A percentile compares a stretch with the other conserved stretches of the same genome.
These are phyloP conservation scores for Rostrohypoxylon terebratum DNA, from an alignment of 495 filamentous ascomycete species.

Conservation along the genomic window DNA sequence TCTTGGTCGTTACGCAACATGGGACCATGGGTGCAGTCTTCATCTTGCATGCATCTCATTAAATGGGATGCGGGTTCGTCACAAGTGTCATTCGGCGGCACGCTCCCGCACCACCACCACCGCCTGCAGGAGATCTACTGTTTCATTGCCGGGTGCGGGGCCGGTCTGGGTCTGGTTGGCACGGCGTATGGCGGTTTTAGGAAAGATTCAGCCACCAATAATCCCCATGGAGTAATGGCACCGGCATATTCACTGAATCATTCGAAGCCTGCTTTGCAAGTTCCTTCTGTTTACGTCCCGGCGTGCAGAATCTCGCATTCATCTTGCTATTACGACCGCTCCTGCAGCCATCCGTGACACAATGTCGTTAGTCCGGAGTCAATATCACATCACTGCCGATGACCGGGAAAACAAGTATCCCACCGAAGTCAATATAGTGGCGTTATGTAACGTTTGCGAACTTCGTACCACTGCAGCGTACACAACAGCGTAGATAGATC, in stretches of 20 bases:
- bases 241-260: background rate
- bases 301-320: slow-evolving; percentile 25
- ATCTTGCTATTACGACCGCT: slow-evolving; percentile 25
- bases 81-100: slow-evolving; percentile 32
- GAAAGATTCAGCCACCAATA: slow-evolving; percentile 6
- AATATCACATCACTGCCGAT: slow-evolving; percentile 3
- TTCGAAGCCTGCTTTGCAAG: slow-evolving; percentile 7
- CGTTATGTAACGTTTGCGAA: background rate
- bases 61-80: slow-evolving; percentile 28
- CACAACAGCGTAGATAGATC: background rate
- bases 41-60: slow-evolving; percentile 28
- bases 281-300: slow-evolving; percentile 16
- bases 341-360: slow-evolving; percentile 24
- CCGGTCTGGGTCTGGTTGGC: slow-evolving; percentile 16
- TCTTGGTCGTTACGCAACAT: slow-evolving; percentile 28
- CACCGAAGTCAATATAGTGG: background rate
- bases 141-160: slow-evolving; percentile 38
- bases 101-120: slow-evolving; percentile 33
- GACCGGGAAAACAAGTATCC: background rate
- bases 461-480: background rate
- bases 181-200: slow-evolving; percentile 8
- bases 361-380: background rate
- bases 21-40: slow-evolving; percentile 30
- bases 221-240: slow-evolving; percentile 15
- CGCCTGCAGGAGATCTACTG: slow-evolving; percentile 39